phyloP scores from a whole-genome alignment of 306 rosid genomes.

The Dalbergia oliveri region DNA sequence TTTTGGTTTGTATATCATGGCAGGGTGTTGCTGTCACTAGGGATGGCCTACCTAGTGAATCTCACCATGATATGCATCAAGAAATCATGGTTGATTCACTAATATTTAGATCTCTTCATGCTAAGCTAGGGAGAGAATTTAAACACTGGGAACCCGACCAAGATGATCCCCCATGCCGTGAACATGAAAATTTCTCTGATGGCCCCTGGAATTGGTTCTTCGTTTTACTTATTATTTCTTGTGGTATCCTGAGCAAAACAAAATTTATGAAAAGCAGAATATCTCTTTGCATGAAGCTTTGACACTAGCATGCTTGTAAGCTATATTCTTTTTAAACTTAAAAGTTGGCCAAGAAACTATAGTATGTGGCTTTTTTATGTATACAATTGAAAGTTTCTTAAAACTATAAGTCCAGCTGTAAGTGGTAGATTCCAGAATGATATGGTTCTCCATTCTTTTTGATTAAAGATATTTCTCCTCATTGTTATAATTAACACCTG shows the following conservation, averaged over 20 bases:
- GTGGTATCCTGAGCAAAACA: background rate
- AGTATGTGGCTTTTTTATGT: background rate
- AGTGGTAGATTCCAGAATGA: slow-evolving; percentile 21
- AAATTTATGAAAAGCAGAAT: slow-evolving; percentile 31
- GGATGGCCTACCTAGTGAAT: slow-evolving; percentile 64
- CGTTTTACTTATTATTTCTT: slow-evolving; percentile 42
- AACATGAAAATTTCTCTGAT: slow-evolving; percentile 83
- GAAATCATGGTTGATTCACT: slow-evolving; percentile 87
- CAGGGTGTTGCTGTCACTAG: slow-evolving; percentile 77
- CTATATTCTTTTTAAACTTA: slow-evolving; percentile 15
- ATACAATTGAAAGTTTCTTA: background rate
- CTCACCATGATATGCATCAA: slow-evolving; percentile 62
- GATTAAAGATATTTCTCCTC: background rate
- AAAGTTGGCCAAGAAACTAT: slow-evolving; percentile 1
- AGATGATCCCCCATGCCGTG: slow-evolving; percentile 81
- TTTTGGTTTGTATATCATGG: slow-evolving; percentile 45
- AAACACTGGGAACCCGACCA: slow-evolving; percentile 93
- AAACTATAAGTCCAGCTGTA: background rate
- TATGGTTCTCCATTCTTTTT: slow-evolving; percentile 15
- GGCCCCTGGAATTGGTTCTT: slow-evolving; percentile 84
- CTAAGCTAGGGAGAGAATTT: slow-evolving; percentile 84
- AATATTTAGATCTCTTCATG: slow-evolving; percentile 76
- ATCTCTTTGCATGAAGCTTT: slow-evolving; percentile 25
- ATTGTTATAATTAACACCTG: slow-evolving; percentile 20
- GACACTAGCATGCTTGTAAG: background rate